Evolutionary conservation across 495 filamentous ascomycete species (phyloP).

Genomic region (Echria macrotheca): DNA sequence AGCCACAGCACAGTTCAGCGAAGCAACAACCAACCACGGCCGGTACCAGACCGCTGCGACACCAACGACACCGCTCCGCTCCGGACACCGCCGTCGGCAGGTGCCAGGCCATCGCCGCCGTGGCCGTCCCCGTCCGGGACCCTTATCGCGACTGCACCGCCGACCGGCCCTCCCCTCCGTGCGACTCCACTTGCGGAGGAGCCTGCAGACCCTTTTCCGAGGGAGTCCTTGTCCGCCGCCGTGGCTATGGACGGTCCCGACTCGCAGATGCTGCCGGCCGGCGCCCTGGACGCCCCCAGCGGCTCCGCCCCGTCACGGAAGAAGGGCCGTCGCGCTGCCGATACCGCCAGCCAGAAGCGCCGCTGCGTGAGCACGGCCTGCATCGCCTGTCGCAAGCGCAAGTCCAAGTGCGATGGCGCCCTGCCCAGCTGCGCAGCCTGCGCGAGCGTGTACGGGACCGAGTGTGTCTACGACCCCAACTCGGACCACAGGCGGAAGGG

Average conservation of each 20-base stretch:
- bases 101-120: too few species aligned
- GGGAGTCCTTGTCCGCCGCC: background rate
- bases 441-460: slow-evolving; percentile 89
- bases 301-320: slow-evolving; percentile 34
- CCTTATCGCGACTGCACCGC: too few species aligned
- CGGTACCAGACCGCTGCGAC: too few species aligned
- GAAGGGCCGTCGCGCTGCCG: slow-evolving; percentile 45
- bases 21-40: too few species aligned
- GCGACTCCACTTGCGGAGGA: background rate
- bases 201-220: background rate
- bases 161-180: too few species aligned
- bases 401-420: slow-evolving; percentile 95
- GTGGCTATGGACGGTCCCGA: slow-evolving; percentile 5
- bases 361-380: slow-evolving; percentile 92
- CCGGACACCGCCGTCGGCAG: too few species aligned
- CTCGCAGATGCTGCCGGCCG: background rate
- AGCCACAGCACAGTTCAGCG: too few species aligned
- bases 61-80: too few species aligned
- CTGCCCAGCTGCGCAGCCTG: slow-evolving; percentile 91
- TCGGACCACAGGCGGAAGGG: slow-evolving; percentile 95
- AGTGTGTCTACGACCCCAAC: slow-evolving; percentile 90
- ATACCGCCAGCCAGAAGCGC: slow-evolving; percentile 59
- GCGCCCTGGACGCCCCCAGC: background rate
- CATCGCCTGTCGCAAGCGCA: slow-evolving; percentile 83
- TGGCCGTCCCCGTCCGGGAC: too few species aligned